Evolutionary conservation across 2,329 filamentous ascomycete genomes (phyloP).

Genomic region (Curvularia lunata): DNA sequence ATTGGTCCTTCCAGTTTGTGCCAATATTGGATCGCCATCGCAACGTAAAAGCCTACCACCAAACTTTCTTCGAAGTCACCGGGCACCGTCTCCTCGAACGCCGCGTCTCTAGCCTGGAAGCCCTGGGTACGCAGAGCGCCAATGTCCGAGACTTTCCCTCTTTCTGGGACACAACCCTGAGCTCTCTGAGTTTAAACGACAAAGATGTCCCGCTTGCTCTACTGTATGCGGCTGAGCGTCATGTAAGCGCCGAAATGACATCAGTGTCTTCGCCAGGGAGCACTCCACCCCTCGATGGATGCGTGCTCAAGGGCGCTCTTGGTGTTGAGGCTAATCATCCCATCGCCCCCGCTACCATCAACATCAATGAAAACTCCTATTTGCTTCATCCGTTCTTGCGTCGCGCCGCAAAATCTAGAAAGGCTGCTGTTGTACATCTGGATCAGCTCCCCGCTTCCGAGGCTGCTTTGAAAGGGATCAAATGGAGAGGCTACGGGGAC

Average conservation of each 20-base stretch:
- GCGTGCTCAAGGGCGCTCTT: conserved; percentile 36
- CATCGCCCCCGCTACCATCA: conserved; percentile 34
- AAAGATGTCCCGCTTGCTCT: conserved; percentile 48
- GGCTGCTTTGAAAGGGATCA: conserved; percentile 32
- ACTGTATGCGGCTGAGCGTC: conserved; percentile 30
- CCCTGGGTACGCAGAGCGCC: conserved; percentile 74
- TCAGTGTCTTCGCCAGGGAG: conserved; percentile 27
- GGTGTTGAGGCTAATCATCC: conserved; percentile 32
- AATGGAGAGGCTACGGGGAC: conserved; percentile 47
- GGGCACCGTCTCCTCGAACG: conserved; percentile 49
- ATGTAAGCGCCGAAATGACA: conserved; percentile 19
- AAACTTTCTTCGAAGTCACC: conserved; percentile 79
- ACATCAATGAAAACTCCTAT: conserved; percentile 30
- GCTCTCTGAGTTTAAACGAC: conserved; percentile 73
- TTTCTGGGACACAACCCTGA: conserved; percentile 73
- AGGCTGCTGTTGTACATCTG: conserved; percentile 37
- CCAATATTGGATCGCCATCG: conserved; percentile 74
- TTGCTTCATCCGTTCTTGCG: conserved; percentile 36
- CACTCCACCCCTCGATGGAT: conserved; percentile 18
- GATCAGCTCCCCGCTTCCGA: conserved; percentile 38
- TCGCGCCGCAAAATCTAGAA: conserved; percentile 33
- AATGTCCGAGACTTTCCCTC: conserved; percentile 69
- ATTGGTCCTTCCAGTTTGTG: conserved; percentile 79
- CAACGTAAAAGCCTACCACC: conserved; percentile 73
- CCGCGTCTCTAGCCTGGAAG: conserved; percentile 56